phyloP scores from a whole-genome alignment of 129 eudicot genomes.

The Centella asiatica region DNA sequence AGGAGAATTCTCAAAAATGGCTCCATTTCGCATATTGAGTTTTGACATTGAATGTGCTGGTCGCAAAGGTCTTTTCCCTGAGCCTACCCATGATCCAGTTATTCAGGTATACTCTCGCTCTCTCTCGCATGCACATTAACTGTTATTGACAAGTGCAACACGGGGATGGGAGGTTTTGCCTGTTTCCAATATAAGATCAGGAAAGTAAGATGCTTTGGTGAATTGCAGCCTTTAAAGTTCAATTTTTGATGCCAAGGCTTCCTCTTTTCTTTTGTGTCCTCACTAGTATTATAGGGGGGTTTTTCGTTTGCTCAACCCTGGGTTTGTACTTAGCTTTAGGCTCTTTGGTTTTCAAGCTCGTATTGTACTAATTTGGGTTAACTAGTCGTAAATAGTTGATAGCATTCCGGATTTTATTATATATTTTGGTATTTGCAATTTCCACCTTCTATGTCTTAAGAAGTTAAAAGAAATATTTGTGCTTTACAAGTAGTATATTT shows the following conservation, averaged over 20 bases:
- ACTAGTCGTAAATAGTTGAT: too few relatives aligned
- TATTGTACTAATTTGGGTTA: too few relatives aligned
- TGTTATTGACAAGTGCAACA: neutral
- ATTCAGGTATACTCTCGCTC: conserved; percentile 54
- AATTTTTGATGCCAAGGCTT: neutral
- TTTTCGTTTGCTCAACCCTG: neutral
- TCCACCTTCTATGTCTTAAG: too few relatives aligned
- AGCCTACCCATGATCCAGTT: conserved; percentile 91
- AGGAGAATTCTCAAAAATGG: conserved; percentile 95
- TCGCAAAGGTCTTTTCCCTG: conserved; percentile 93
- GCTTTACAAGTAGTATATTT: neutral
- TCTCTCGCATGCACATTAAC: neutral
- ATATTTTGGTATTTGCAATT: too few relatives aligned
- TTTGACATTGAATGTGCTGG: conserved; percentile 99
- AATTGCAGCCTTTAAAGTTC: neutral
- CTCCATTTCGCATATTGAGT: conserved; percentile 93
- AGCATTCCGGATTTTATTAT: too few relatives aligned
- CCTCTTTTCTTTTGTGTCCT: neutral
- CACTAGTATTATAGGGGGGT: neutral
- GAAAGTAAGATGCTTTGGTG: neutral
- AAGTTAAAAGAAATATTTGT: neutral
- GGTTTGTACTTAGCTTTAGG: too few relatives aligned
- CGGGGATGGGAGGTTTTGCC: neutral
- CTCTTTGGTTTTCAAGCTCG: too few relatives aligned
- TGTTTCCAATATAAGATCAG: too few relatives aligned